These are phyloP conservation scores for Pleurotus eryngii DNA, from an alignment of 768 basidiomycete genomes.

Conservation along the genomic window DNA sequence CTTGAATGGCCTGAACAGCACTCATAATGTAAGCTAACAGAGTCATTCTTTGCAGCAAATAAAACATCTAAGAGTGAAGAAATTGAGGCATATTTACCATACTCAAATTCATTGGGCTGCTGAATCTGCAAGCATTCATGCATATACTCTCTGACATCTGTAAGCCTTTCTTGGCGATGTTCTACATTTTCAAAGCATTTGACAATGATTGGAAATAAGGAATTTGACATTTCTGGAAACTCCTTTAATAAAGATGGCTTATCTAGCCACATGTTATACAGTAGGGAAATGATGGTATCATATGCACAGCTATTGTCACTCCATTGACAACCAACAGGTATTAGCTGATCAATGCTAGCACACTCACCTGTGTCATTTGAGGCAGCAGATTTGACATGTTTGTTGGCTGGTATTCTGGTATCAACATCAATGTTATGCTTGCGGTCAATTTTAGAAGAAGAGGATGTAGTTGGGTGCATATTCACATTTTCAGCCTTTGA, in stretches of 20 bases:
- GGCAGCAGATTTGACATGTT: no score
- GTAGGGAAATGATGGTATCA: slow-evolving; percentile 20
- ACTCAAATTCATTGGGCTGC: not conserved
- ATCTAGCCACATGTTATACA: slow-evolving; percentile 19
- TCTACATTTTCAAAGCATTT: not conserved
- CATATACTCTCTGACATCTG: not conserved
- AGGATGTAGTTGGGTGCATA: no score
- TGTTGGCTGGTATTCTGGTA: no score
- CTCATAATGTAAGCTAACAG: not conserved
- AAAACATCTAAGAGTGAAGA: not conserved
- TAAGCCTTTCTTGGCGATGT: not conserved
- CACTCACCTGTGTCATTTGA: no score
- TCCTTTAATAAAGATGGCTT: slow-evolving; percentile 1
- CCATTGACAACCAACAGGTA: slow-evolving; percentile 15
- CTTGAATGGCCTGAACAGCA: no score
- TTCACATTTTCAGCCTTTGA: no score
- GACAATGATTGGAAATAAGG: not conserved
- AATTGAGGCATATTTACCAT: not conserved
- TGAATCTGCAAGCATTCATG: not conserved
- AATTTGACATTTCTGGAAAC: not conserved
- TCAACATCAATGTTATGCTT: no score
- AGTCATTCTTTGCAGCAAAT: not conserved
- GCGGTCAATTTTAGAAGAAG: no score
- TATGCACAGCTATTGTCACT: slow-evolving; percentile 27
- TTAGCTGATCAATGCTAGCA: no score